phyloP scores from a whole-genome alignment of 192 early-diverging fungal genomes.

The Allomyces arbusculus region DNA sequence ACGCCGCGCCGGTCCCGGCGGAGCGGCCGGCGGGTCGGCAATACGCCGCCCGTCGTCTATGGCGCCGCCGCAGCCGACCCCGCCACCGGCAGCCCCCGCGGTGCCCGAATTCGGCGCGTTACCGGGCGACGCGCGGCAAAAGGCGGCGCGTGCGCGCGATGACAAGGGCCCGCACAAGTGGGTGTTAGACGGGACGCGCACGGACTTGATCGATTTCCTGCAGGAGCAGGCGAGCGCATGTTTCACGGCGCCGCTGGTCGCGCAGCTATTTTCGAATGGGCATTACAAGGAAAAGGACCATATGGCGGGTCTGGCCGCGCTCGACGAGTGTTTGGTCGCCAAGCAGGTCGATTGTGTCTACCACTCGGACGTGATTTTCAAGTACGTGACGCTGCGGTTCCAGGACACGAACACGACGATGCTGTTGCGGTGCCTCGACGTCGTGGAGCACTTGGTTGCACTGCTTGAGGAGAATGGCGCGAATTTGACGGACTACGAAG shows the following conservation, averaged over 20 bases:
- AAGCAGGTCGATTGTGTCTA: conserved; percentile 38
- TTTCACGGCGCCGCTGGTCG: conserved; percentile 31
- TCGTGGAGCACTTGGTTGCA: conserved; percentile 49
- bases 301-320: conserved; percentile 35
- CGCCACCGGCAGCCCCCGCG: too few species aligned
- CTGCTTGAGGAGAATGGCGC: conserved; percentile 41
- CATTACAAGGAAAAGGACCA: conserved; percentile 76
- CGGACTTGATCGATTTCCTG: conserved; percentile 40
- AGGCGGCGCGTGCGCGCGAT: conserved; percentile 44
- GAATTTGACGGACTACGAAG: conserved; percentile 63
- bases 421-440: conserved; percentile 61
- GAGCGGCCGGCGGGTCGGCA: too few species aligned
- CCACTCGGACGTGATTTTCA: conserved; percentile 61
- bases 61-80: too few species aligned
- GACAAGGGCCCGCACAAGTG: conserved; percentile 50
- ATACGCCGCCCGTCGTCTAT: too few species aligned
- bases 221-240: conserved; percentile 36
- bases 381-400: conserved; percentile 72
- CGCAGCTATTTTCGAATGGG: conserved; percentile 50
- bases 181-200: conserved; percentile 41
- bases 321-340: conserved; percentile 52
- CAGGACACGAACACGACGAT: conserved; percentile 82
- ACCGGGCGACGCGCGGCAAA: conserved; percentile 37
- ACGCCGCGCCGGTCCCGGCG: too few species aligned
- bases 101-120: conserved; percentile 5